Evolutionary conservation across 192 early-diverging fungal species (phyloP), one percentile per base, ranked within the genome.

Genomic region (Mortierella antarctica): DNA sequence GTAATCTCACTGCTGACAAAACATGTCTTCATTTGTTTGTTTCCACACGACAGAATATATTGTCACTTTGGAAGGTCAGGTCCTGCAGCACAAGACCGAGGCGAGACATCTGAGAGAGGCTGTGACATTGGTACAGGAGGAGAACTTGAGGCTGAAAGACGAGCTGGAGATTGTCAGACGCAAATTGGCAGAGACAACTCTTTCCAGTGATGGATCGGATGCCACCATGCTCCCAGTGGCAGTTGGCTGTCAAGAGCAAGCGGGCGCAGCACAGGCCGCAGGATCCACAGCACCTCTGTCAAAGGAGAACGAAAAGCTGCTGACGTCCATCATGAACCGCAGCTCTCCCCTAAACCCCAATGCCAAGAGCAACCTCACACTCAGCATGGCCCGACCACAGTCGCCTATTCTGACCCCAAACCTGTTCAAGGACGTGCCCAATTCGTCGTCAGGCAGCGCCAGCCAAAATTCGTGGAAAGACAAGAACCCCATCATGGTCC

Each of bases 401-500:
- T 80, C 77, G 14, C 70, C 77, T 4, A 80, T 80, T 52, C 59
- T 80, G 11, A 72, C 70, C 4, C 77, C 70, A 17, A 80, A 80
- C 60, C 31, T 68, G 40, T 65, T 72, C 65, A 80, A 80, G 55
- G 77, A 80, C 45, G 65, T 80, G 0, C 77, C 77, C 51, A 80
- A 80, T 60, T 80, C 77, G 39, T 68, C 77, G 3, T 71, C 69
- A 10, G 77, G 59, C 46, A 68, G 62, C 23, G 12, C 70, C 15
- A 67, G 57, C 10, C 65, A 66, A 20, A 62, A 45, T 54, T 61
- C 76, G 4, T 80, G 77, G 77, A 80, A 80, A 41, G 77, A 80
- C 57, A 72, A 80, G 65, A 80, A 72, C 11, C 77, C 77, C 39
- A 80, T 71, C 39, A 80, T 80, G 77, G 77, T 80, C 4, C 77